Base-by-base conservation (phyloP, 257 asterid genomes). In the Rhazya stricta region DNA sequence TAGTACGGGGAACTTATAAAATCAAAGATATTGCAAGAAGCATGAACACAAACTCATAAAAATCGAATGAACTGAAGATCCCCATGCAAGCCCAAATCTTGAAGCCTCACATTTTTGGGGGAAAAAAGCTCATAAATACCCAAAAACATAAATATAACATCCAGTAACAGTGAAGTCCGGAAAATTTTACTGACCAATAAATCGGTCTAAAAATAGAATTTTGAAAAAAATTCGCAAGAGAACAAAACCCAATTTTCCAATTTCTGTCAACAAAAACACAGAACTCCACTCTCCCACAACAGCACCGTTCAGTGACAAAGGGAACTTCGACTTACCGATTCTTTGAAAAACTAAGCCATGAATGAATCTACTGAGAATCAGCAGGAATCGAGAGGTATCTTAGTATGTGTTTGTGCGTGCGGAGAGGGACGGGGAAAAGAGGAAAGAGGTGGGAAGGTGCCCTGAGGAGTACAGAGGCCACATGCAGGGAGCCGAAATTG, bases 401-500 rank as follows among this genome's bases (percentile, higher is more conserved):
- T 9, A 23, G 56, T 4, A 58, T 37, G 71, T 19, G 34, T 25
- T 29, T 45, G 63, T 23, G 53, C 13, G 60, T 13, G 74, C 8
- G 15, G 69, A 5, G 32, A 5, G 48, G 32, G 72, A 1, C 9
- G 69, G 54, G 37, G 30, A 71, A 63, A 21, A 7, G 39, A 45
- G 58, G 62, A 58, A 23, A 21, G 16, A 4, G 27, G 67, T 37
- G 63, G 82, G 83, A 78, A 81, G 82, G 54, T 30, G 79, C 42
- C 75, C 86, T 34, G 69, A 78, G 67, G 82, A 73, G 73, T 37
- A 39, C 34, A 6, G 61, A 57, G 70, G 30, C 84, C 85, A 90
- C 91, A 82, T 75, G 86, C 84, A 76, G 78, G 41, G 4, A 66
- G 41, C 23, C 58, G 71, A 37, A 66, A 66, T 19, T 66, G 71